phyloP scores from a whole-genome alignment of 257 asterid species.

The Fraxinus anomala region DNA sequence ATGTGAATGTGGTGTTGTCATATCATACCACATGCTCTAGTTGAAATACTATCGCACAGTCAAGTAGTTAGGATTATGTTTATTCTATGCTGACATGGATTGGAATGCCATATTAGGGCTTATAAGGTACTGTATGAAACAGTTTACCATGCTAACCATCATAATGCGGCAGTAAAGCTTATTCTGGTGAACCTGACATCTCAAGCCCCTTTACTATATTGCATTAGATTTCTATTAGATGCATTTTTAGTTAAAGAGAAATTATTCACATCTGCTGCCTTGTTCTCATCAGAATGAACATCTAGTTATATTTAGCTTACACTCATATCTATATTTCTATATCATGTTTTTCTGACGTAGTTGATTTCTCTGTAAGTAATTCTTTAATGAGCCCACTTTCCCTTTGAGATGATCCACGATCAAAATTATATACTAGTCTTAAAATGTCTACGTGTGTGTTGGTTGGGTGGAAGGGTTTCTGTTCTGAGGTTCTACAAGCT shows the following conservation, averaged over 20 bases:
- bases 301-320: background rate
- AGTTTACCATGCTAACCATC: background rate
- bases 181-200: background rate
- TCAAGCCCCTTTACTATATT: background rate
- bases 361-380: background rate
- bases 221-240: background rate
- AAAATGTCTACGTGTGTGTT: background rate
- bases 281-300: background rate
- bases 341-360: background rate
- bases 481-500: background rate
- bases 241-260: background rate
- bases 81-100: background rate
- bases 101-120: background rate
- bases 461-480: too few relatives aligned
- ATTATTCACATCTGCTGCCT: background rate
- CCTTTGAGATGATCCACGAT: background rate
- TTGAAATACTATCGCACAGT: background rate
- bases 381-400: background rate
- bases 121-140: background rate
- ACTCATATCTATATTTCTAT: background rate
- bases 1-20: background rate
- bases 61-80: background rate
- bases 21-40: background rate
- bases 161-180: background rate
- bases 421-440: background rate